Percentiles rank a stretch among this genome's conserved stretches.
These are phyloP conservation scores for Phaeosphaeria sp. DNA, from an alignment of 2,329 filamentous ascomycete genomes.

Conservation along the genomic window DNA sequence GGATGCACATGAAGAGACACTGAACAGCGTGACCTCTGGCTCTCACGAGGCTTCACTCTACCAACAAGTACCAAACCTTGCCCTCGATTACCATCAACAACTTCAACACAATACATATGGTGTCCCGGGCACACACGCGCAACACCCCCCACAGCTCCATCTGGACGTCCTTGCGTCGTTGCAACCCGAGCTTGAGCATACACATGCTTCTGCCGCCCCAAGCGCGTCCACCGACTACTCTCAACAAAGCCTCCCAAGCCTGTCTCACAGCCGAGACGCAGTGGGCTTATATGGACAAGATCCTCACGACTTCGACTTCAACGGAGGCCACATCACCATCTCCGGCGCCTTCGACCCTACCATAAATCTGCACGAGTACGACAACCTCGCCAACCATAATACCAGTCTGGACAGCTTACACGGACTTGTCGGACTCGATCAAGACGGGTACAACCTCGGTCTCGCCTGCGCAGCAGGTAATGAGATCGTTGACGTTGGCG, in stretches of 20 bases:
- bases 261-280: conserved; percentile 29
- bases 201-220: conserved; percentile 24
- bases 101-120: conserved; percentile 18
- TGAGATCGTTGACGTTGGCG: conserved; percentile 16
- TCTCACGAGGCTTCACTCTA: conserved; percentile 18
- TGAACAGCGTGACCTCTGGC: conserved; percentile 3
- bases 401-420: conserved; percentile 11
- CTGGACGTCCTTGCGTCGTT: conserved; percentile 30
- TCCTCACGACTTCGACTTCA: conserved; percentile 50
- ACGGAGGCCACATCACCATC: conserved; percentile 48
- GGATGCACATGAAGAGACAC: conserved; percentile 1
- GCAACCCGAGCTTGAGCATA: conserved; percentile 31
- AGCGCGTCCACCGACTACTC: conserved; percentile 36
- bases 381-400: conserved; percentile 12
- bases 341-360: conserved; percentile 43
- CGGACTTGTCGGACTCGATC: conserved; percentile 25
- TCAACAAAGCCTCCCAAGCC: conserved; percentile 28
- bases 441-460: conserved; percentile 21
- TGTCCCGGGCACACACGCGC: conserved; percentile 16
- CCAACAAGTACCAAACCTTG: conserved; percentile 13
- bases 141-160: conserved; percentile 30
- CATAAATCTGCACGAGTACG: conserved; percentile 33
- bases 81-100: conserved; percentile 17
- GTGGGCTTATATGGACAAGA: conserved; percentile 25
- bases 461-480: conserved; percentile 18